phyloP scores from a whole-genome alignment of 2,329 filamentous ascomycete species.

The Scytalidium sp. region DNA sequence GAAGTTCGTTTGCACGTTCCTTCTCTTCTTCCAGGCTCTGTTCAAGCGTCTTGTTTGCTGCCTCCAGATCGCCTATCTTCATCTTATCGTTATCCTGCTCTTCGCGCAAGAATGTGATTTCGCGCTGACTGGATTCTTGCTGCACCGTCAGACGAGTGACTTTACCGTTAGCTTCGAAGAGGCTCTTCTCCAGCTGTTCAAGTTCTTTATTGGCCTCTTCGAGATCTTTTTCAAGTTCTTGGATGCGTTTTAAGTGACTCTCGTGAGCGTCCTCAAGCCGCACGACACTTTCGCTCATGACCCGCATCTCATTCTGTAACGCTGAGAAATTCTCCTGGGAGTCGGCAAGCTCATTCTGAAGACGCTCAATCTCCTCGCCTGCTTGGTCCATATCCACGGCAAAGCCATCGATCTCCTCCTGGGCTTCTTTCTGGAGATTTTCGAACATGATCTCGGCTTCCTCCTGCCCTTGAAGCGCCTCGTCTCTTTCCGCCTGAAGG shows the following conservation, averaged over 20 bases:
- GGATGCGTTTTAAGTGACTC: constrained; percentile 72
- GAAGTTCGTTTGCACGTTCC: constrained; percentile 69
- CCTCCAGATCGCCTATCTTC: constrained; percentile 90
- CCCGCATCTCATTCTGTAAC: constrained; percentile 91
- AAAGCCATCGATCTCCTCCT: constrained; percentile 63
- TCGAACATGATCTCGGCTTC: constrained; percentile 59
- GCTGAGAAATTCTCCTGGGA: constrained; percentile 84
- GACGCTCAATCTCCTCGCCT: constrained; percentile 64
- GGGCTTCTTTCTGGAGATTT: constrained; percentile 57
- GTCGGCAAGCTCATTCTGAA: constrained; percentile 70
- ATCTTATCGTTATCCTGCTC: constrained; percentile 98
- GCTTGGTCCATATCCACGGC: constrained; percentile 73
- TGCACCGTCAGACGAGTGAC: constrained; percentile 85
- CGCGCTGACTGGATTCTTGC: constrained; percentile 85
- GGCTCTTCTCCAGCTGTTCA: constrained; percentile 78
- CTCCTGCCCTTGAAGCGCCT: constrained; percentile 66
- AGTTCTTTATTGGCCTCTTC: constrained; percentile 83
- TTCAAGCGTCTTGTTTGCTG: constrained; percentile 74
- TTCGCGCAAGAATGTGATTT: constrained; percentile 92
- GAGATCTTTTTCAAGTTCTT: constrained; percentile 79
- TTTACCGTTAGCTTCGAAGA: constrained; percentile 84
- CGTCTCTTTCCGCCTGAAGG: constrained; percentile 80
- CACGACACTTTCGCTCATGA: constrained; percentile 82
- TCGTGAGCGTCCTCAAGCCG: constrained; percentile 87
- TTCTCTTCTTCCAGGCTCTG: constrained; percentile 80